Conservation (phyloP, 805 yeast genomes). For the Metschnikowia dekortorum region DNA sequence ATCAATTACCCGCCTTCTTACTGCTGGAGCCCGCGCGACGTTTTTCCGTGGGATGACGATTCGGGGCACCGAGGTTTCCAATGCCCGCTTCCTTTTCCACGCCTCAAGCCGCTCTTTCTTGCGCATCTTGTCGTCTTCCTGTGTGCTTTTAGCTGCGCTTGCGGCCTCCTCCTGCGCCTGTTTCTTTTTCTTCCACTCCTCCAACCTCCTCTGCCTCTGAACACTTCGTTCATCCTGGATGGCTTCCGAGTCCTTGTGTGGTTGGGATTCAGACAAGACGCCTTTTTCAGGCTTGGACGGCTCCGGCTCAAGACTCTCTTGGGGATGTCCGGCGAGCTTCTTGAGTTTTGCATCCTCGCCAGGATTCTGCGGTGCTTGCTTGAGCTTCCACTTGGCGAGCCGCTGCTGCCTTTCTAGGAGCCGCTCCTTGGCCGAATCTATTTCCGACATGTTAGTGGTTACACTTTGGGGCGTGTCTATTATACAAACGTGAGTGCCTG, state of each 20-base stretch:
- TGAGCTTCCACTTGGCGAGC: conserved; percentile 57
- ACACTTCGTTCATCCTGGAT: conserved; percentile 8
- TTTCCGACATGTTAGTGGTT: conserved; percentile 17
- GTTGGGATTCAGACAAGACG: neutral
- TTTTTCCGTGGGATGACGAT: neutral
- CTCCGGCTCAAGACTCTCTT: neutral
- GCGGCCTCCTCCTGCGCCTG: conserved; percentile 8
- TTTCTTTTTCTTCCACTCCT: conserved; percentile 19
- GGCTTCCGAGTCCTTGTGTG: neutral
- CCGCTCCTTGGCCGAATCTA: conserved; percentile 25
- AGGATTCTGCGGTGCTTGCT: conserved; percentile 31
- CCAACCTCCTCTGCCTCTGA: conserved; percentile 14
- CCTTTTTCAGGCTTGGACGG: neutral
- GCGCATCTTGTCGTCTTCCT: conserved; percentile 12
- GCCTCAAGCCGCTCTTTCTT: conserved; percentile 40
- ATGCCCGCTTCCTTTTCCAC: conserved; percentile 44
- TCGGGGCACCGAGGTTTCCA: conserved; percentile 11
- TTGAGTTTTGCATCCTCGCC: neutral
- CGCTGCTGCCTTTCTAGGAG: conserved; percentile 45
- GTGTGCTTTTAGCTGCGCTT: neutral
- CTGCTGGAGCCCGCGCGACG: neutral
- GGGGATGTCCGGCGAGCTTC: neutral
- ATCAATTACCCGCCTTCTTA: conserved; percentile 12
- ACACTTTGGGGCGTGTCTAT: neutral
- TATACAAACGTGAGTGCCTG: conserved; percentile 2